Evolutionary conservation across 2,329 filamentous ascomycete genomes (phyloP).

Genomic region (Hypoxylon sp.): DNA sequence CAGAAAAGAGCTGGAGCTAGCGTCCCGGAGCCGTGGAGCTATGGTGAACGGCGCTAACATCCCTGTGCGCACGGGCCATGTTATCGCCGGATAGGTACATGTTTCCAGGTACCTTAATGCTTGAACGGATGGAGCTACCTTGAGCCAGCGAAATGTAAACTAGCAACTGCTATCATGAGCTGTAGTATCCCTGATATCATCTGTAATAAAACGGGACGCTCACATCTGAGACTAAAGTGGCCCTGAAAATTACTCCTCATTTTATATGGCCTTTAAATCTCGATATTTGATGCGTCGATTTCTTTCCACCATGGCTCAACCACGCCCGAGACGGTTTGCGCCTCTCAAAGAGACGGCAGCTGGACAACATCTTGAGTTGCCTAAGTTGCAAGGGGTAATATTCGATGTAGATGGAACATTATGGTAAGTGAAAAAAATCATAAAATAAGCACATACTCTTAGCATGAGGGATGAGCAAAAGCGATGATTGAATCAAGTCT

Average conservation of each 20-base stretch:
- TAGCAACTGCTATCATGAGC: slow-evolving; percentile 19
- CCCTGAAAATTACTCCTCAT: not conserved
- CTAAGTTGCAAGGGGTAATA: slow-evolving; percentile 71
- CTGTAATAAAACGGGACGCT: not conserved
- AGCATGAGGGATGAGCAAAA: not conserved
- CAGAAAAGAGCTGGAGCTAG: slow-evolving; percentile 29
- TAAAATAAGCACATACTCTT: not conserved
- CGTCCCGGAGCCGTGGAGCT: slow-evolving; percentile 8
- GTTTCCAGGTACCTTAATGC: slow-evolving; percentile 1
- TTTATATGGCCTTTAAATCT: not conserved
- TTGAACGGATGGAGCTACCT: slow-evolving; percentile 16
- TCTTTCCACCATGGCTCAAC: slow-evolving; percentile 59
- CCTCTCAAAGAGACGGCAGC: slow-evolving; percentile 62
- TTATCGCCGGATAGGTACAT: slow-evolving; percentile 15
- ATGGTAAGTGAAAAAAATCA: slow-evolving; percentile 72
- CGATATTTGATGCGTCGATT: slow-evolving; percentile 52
- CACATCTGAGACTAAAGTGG: not conserved
- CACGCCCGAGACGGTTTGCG: slow-evolving; percentile 64
- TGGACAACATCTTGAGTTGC: slow-evolving; percentile 53
- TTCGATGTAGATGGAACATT: slow-evolving; percentile 97
- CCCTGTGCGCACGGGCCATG: slow-evolving; percentile 43
- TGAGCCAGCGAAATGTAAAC: slow-evolving; percentile 12
- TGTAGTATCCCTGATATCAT: slow-evolving; percentile 3
- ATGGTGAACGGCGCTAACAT: slow-evolving; percentile 11
- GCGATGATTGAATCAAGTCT: not conserved